These are phyloP conservation scores for Canariomyces notabilis DNA, from an alignment of 2,329 filamentous ascomycete genomes.

Conservation along the genomic window DNA sequence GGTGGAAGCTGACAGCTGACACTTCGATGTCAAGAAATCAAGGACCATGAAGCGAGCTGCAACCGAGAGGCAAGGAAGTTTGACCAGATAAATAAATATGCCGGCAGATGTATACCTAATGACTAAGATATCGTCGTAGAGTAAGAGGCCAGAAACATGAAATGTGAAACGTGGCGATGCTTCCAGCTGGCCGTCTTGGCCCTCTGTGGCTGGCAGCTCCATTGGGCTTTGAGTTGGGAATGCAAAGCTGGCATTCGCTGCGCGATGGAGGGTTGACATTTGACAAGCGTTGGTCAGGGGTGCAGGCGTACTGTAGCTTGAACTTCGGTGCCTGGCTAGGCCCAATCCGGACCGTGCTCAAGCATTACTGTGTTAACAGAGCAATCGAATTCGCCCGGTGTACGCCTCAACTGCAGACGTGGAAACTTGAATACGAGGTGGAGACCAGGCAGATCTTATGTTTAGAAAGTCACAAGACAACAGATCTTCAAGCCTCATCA, in stretches of 20 bases:
- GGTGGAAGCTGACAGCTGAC: not conserved
- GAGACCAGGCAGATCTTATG: not conserved
- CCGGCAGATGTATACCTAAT: not conserved
- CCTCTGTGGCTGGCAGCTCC: not conserved
- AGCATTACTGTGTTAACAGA: conserved; percentile 7
- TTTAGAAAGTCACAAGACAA: not conserved
- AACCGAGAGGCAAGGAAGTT: not conserved
- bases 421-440: conserved; percentile 13
- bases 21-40: not conserved
- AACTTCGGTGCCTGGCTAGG: conserved; percentile 14
- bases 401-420: conserved; percentile 14
- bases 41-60: not conserved
- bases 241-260: not conserved
- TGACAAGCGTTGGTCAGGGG: no score
- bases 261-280: not conserved
- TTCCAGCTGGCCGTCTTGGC: conserved; percentile 9
- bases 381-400: not conserved
- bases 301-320: not conserved
- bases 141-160: conserved; percentile 4
- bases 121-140: not conserved
- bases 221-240: not conserved
- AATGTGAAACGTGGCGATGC: conserved; percentile 7
- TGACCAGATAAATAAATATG: not conserved
- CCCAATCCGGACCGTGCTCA: conserved; percentile 3
- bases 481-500: no score